Base-by-base conservation (phyloP, 352 stramenopile genomes). In the Hyphochytrium catenoides region DNA sequence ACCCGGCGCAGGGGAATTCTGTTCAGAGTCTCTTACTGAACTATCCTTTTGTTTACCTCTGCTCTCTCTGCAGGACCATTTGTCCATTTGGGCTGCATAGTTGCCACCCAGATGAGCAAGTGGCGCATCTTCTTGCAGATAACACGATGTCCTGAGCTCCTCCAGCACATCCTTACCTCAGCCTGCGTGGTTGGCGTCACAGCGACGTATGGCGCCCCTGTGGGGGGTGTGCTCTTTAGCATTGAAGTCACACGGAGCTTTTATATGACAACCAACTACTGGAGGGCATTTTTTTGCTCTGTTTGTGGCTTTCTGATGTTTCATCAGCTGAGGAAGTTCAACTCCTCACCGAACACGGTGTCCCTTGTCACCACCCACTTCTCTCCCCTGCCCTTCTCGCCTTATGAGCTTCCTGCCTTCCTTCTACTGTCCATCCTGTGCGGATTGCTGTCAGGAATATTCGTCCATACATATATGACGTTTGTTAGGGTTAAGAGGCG, bases 191-290 rank as follows among this genome's bases (percentile, higher is more conserved):
- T 74, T n/a, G 68, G 68, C 4, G 63, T 79, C 8, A 77, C 65
- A 2, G 59, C 68, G 5, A 75, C 62, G 8, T 82, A 78, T 25
- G 62, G 63, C 15, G 61, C 62, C 11, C 65, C 65, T 21, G 63
- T 78, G 16, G 65, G 65, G n/a, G 65, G 65, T 9, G 59, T 78
- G 26, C 46, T 78, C 3, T 78, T 78, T 34, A 70, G 54, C 39
- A 73, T 78, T 22, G 65, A 78, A 37, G 68, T 82, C 34, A 91
- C 75, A 0, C 71, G 61, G 21, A 75, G 64, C 20, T 74, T 74
- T 47, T 91, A 88, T 57, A 61, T 81, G 41, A 75, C 67, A 26
- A 68, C 56, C 29, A 85, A 83, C 47, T 81, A 88, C 43, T 84
- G 71, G 59, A 61, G 66, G n/a, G 68, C 64, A 2, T 87, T 91